Evolutionary conservation across 2,329 filamentous ascomycete genomes (phyloP), one percentile per base, ranked within the genome.

Genomic region (Tolypocladium sp.): DNA sequence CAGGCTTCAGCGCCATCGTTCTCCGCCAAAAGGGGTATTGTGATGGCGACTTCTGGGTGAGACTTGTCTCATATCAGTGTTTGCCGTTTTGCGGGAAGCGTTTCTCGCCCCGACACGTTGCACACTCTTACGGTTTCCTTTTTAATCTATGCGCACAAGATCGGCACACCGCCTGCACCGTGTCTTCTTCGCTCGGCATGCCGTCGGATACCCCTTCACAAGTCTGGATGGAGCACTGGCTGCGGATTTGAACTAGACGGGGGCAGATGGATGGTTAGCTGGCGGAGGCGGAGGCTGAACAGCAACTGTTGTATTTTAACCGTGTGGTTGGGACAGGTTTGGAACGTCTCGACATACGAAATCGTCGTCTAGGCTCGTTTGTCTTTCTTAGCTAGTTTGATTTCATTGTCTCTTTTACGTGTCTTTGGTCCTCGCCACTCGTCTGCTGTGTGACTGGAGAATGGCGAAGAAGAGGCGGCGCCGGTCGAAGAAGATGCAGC

Each of bases 251-350:
- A 68, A 68, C 65, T 69, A 69, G 67, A 68, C 67, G 66, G 67
- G 70, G 70, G 65, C 65, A 68, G 68, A 70, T 64, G 68, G 65
- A 67, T 62, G 65, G 65, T 65, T 68, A 63, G 65, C 63, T 64
- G 63, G 57, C 55, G 57, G 17, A 33, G 52, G 56, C 57, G 63
- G 62, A 60, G 62, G 63, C 64, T 63, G 66, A 72, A 69, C 64
- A 68, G 67, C 67, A 69, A 68, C 67, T 72, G 68, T 71, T 75
- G 71, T 74, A 75, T 74, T 74, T 73, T 74, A 74, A 68, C 67
- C 63, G 66, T 67, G 67, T 67, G 68, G 66, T 64, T 67, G 68
- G 69, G 69, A 67, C 66, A 62, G 62, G 63, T 65, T 69, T 61
- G 69, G 64, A 65, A 70, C 64, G 69, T 71, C 68, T 71, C 68